Evolutionary conservation across 192 early-diverging fungal genomes (phyloP), one percentile per base, ranked within the genome.

Genomic region (Linderina pennispora): DNA sequence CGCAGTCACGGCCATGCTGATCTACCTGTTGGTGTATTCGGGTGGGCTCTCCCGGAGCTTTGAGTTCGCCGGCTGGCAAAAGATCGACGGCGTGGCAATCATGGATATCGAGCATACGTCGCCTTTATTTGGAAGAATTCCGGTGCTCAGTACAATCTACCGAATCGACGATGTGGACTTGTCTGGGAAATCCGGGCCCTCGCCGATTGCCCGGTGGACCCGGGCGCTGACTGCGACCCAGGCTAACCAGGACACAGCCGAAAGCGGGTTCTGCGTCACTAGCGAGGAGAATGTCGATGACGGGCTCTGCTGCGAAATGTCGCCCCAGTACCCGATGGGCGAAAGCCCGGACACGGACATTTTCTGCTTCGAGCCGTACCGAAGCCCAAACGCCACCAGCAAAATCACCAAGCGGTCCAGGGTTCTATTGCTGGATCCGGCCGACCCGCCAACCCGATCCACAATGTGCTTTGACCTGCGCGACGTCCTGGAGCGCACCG

Each of bases 221-320:
- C 31, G 32, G 18, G 41, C 48, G 18, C 41, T 68, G 49, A 60
- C 51, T 10, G 36, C 45, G 8, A 59, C 58, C 1, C 9, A 21
- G 15, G 17, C 14, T n/a, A 68, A 53, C 25, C 26, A 51, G 1
- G 58, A 68, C 19, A 53, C 58, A 4, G 22, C 16, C 5, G 24
- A 2, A 0, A 28, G 31, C 3, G 65, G 65, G 33, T 68, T 48
- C 38, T 68, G 65, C 19, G 65, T 31, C 4, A 13, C 5, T 4
- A 8, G 10, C 21, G 33, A 15, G 10, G 58, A 52, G 10, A 61
- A 68, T 9, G 32, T 48, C 9, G 65, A 68, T 26, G 65, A 68
- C 20, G 65, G 65, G 10, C 44, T 68, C 34, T 68, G 65, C 53
- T 68, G 65, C 49, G 65, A 68, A 33, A 68, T 68, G 53, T 53